phyloP scores from a whole-genome alignment of 2,329 filamentous ascomycete genomes.

The Metarhizium album region DNA sequence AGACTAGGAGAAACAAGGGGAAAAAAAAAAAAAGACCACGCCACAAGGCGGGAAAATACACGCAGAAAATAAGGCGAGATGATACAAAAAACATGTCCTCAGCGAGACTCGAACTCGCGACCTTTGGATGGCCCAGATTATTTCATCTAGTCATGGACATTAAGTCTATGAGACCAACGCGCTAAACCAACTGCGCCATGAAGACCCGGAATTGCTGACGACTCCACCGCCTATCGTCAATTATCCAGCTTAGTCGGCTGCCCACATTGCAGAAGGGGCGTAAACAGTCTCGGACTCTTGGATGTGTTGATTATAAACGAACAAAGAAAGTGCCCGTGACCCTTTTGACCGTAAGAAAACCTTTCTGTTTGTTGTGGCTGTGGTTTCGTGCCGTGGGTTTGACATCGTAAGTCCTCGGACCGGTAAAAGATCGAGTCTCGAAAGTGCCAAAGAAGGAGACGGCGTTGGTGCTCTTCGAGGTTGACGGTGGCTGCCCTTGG shows the following conservation, averaged over 20 bases:
- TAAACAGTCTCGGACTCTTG: not conserved
- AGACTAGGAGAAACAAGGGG: too few species aligned
- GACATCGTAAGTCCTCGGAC: too few species aligned
- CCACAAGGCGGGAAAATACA: too few species aligned
- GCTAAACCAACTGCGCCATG: conserved; percentile 6
- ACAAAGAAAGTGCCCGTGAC: too few species aligned
- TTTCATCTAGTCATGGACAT: conserved; percentile 14
- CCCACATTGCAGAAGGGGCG: not conserved
- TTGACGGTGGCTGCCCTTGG: too few species aligned
- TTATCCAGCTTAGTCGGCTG: not conserved
- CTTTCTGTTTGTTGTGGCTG: too few species aligned
- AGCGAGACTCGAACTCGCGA: conserved; percentile 38
- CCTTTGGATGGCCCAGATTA: conserved; percentile 24
- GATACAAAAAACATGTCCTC: conserved; percentile 20
- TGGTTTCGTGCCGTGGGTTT: too few species aligned
- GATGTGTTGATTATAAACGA: too few species aligned
- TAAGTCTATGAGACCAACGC: conserved; percentile 6
- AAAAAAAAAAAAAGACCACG: not conserved
- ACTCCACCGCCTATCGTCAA: not conserved
- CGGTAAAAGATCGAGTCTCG: too few species aligned
- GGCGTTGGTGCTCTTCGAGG: too few species aligned
- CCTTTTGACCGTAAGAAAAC: too few species aligned
- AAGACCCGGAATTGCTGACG: conserved; percentile 2
- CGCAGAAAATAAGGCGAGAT: not conserved
- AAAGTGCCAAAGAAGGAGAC: too few species aligned